A percentile compares a stretch with the other conserved stretches of the same genome.
These are phyloP conservation scores for Trichoderma endophyticum DNA, from an alignment of 2,329 filamentous ascomycete species.

Conservation along the genomic window DNA sequence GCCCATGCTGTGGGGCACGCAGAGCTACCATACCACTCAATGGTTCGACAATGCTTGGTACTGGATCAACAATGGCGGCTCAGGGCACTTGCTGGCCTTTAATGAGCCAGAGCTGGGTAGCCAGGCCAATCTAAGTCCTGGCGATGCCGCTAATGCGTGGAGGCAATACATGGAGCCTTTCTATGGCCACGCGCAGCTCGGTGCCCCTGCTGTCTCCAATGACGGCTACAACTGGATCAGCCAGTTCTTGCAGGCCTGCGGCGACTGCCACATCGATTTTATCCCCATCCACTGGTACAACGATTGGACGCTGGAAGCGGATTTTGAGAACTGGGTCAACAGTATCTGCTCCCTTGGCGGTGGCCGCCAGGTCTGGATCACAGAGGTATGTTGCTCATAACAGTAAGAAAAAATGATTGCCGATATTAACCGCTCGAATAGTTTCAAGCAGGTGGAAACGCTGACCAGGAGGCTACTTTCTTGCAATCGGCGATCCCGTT, in stretches of 20 bases:
- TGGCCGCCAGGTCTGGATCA: constrained; percentile 43
- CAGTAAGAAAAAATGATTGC: not conserved
- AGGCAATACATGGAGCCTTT: constrained; percentile 44
- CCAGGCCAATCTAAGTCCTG: constrained; percentile 28
- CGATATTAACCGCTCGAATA: not conserved
- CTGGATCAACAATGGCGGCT: constrained; percentile 21
- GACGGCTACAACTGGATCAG: constrained; percentile 42
- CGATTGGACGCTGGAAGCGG: constrained; percentile 31
- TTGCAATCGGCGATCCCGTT: constrained; percentile 41
- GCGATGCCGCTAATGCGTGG: constrained; percentile 38
- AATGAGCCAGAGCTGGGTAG: constrained; percentile 26
- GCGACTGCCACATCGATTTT: constrained; percentile 42
- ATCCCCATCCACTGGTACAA: constrained; percentile 49
- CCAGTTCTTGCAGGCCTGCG: constrained; percentile 41
- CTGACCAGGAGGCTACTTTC: constrained; percentile 38
- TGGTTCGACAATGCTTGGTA: constrained; percentile 21
- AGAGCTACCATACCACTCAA: constrained; percentile 18
- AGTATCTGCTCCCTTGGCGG: constrained; percentile 36
- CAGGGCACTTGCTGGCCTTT: constrained; percentile 25
- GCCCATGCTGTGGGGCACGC: constrained; percentile 27
- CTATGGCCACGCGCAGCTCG: constrained; percentile 41
- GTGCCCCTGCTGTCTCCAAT: constrained; percentile 48
- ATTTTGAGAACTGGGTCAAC: constrained; percentile 43
- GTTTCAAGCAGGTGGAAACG: constrained; percentile 33
- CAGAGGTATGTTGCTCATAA: constrained; percentile 32